These are phyloP conservation scores for Malania oleifera DNA, from an alignment of 164 flowering plant genomes.

Conservation along the genomic window DNA sequence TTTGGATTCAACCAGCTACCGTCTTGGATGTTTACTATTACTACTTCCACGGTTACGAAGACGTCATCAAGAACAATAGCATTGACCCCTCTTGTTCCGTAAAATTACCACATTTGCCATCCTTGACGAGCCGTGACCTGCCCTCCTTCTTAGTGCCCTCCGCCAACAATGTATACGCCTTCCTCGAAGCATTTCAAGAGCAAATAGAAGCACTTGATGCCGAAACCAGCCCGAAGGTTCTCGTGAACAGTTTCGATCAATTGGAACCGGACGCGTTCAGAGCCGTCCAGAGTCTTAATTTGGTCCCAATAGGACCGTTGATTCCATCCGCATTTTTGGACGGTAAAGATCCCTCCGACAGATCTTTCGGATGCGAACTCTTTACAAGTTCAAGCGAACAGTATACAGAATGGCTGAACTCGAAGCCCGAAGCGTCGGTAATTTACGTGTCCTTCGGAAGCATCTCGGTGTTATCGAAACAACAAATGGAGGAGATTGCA, in stretches of 20 bases:
- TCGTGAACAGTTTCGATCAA: conserved; percentile 15
- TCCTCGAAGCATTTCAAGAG: neutral
- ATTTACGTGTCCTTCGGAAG: conserved; percentile 23
- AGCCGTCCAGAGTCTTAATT: conserved; percentile 8
- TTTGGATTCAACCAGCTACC: conserved; percentile 20
- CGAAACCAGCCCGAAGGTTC: conserved; percentile 8
- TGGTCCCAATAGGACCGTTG: conserved; percentile 19
- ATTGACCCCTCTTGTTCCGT: conserved; percentile 1
- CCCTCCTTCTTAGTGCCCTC: conserved; percentile 14
- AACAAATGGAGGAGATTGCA: conserved; percentile 22
- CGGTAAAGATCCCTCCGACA: conserved; percentile 10
- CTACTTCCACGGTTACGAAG: conserved; percentile 13
- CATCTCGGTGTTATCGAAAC: neutral
- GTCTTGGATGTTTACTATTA: conserved; percentile 14
- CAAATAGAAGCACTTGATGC: neutral
- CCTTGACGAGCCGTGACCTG: conserved; percentile 6
- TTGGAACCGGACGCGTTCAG: conserved; percentile 10
- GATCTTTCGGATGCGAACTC: neutral
- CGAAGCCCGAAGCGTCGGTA: conserved; percentile 11
- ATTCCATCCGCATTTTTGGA: conserved; percentile 15
- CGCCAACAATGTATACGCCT: neutral
- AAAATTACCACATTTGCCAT: conserved; percentile 18
- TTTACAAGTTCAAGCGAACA: neutral
- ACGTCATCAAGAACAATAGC: neutral
- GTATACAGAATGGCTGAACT: conserved; percentile 16